Evolutionary conservation across 73 alveolate species (phyloP).

Genomic region (Paraurostyla sp.): DNA sequence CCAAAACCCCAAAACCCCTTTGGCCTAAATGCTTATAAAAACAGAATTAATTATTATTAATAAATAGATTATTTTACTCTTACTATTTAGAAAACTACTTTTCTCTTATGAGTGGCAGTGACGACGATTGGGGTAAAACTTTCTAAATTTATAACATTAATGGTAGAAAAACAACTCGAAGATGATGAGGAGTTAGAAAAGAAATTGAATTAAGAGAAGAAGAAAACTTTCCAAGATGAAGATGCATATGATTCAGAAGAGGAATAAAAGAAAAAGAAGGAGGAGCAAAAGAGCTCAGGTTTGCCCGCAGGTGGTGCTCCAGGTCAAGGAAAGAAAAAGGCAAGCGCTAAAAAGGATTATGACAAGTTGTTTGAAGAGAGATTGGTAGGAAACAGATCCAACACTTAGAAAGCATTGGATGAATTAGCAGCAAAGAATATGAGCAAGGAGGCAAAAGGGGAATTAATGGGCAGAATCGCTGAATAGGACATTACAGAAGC

Average conservation of each 20-base stretch:
- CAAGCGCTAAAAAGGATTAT: constrained; percentile 11
- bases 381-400: background rate
- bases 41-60: too few species aligned
- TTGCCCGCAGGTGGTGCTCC: background rate
- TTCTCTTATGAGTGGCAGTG: constrained; percentile 65
- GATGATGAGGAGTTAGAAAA: constrained; percentile 46
- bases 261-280: constrained; percentile 49
- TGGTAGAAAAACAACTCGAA: constrained; percentile 28
- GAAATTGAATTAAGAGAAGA: constrained; percentile 23
- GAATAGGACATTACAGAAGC: constrained; percentile 34
- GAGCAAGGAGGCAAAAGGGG: constrained; percentile 44
- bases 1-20: too few species aligned
- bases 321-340: constrained; percentile 6
- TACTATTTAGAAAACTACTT: too few species aligned
- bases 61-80: too few species aligned
- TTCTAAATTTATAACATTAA: background rate
- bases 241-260: constrained; percentile 50
- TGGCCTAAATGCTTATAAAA: too few species aligned
- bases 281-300: constrained; percentile 40
- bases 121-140: constrained; percentile 59
- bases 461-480: background rate
- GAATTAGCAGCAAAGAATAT: background rate
- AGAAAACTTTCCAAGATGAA: constrained; percentile 37
- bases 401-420: background rate
- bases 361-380: constrained; percentile 53